These are phyloP conservation scores for Candida xiaguanensis DNA, from an alignment of 805 yeast species.

Conservation along the genomic window DNA sequence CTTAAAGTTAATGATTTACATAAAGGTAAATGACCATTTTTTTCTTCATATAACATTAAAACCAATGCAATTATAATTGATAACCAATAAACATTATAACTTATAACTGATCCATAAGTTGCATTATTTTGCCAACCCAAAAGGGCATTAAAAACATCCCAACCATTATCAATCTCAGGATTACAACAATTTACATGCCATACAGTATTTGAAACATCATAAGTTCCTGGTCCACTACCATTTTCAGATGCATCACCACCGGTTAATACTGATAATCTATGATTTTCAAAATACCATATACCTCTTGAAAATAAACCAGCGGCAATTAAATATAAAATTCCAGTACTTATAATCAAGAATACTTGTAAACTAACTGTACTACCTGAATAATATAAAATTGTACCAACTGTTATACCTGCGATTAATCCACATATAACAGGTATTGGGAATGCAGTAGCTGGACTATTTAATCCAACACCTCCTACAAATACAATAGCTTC, in stretches of 20 bases:
- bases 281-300: constrained; percentile 81
- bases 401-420: constrained; percentile 75
- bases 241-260: constrained; percentile 96
- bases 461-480: constrained; percentile 37
- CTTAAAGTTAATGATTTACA: constrained; percentile 37
- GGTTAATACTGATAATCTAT: constrained; percentile 57
- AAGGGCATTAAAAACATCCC: constrained; percentile 94
- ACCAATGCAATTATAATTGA: constrained; percentile 38
- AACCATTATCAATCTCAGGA: constrained; percentile 87
- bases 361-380: constrained; percentile 78
- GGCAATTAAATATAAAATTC: constrained; percentile 81
- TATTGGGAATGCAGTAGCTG: constrained; percentile 71
- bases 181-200: constrained; percentile 99
- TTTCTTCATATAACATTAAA: constrained; percentile 81
- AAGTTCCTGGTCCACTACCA: constrained; percentile 95
- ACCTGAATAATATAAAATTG: constrained; percentile 75
- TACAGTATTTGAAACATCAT: constrained; percentile 71
- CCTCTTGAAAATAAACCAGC: constrained; percentile 94
- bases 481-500: constrained; percentile 45
- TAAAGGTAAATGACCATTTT: constrained; percentile 75
- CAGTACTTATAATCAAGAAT: constrained; percentile 83
- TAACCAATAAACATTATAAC: constrained; percentile 90
- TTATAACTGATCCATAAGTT: constrained; percentile 84
- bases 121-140: constrained; percentile 98
- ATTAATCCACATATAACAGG: constrained; percentile 87